phyloP scores from a whole-genome alignment of 1,284 basidiomycete species.

The Pseudozyma pruni region DNA sequence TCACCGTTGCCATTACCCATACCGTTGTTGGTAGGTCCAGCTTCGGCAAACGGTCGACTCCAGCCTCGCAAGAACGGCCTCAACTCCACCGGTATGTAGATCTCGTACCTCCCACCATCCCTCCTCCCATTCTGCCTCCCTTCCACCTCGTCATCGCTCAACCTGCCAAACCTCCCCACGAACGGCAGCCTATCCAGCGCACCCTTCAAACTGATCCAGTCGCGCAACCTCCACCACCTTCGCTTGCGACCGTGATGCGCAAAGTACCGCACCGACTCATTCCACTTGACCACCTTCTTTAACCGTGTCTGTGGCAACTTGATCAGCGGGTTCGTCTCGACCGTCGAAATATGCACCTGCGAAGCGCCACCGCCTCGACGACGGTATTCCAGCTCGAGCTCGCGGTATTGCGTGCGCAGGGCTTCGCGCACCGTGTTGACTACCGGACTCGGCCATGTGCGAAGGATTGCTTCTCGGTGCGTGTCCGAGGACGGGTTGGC shows the following conservation, averaged over 20 bases:
- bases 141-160: conserved; percentile 3
- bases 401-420: conserved; percentile 25
- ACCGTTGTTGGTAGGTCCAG: too few relatives aligned
- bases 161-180: conserved; percentile 14
- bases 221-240: conserved; percentile 10
- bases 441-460: conserved; percentile 26
- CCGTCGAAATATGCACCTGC: conserved; percentile 25
- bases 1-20: background rate
- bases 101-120: conserved; percentile 19
- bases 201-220: background rate
- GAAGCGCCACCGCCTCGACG: conserved; percentile 12
- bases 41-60: conserved; percentile 14
- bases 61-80: conserved; percentile 27
- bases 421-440: conserved; percentile 37
- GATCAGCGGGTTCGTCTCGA: conserved; percentile 34
- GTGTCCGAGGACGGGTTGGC: background rate
- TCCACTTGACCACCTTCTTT: conserved; percentile 50
- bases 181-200: conserved; percentile 24
- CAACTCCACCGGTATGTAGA: conserved; percentile 22
- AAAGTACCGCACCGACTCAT: conserved; percentile 36
- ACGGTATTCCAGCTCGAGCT: conserved; percentile 28
- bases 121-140: background rate
- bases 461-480: conserved; percentile 14
- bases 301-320: conserved; percentile 23
- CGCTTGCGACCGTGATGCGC: conserved; percentile 8